Evolutionary conservation across 805 yeast species (phyloP).

Genomic region (Isabelozyma rhagii): DNA sequence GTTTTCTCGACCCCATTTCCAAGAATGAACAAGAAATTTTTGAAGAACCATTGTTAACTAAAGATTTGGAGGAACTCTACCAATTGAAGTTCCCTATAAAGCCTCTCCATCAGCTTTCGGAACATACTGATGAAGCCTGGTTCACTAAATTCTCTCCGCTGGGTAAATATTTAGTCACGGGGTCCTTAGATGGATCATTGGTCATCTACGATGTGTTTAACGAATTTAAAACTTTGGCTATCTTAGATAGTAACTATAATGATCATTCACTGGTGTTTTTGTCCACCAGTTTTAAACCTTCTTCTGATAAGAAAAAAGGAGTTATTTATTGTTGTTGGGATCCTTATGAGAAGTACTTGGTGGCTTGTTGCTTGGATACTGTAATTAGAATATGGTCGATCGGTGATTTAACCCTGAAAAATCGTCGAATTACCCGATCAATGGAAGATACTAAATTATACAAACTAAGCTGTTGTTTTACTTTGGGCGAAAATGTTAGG

Average conservation of each 20-base stretch:
- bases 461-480: constrained; percentile 32
- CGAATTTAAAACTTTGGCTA: constrained; percentile 27
- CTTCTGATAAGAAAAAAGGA: constrained; percentile 29
- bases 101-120: constrained; percentile 42
- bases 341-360: constrained; percentile 60
- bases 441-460: constrained; percentile 14
- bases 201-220: constrained; percentile 63
- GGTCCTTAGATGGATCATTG: constrained; percentile 65
- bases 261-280: constrained; percentile 26
- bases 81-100: constrained; percentile 44
- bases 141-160: constrained; percentile 70
- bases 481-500: constrained; percentile 37
- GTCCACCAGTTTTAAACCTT: constrained; percentile 20
- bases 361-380: constrained; percentile 73
- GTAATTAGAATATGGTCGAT: constrained; percentile 69
- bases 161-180: constrained; percentile 75
- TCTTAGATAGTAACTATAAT: constrained; percentile 23
- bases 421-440: constrained; percentile 23
- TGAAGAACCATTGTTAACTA: constrained; percentile 1
- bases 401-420: constrained; percentile 17
- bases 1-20: constrained; percentile 11
- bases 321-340: constrained; percentile 75
- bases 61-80: constrained; percentile 2
- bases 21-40: constrained; percentile 10
- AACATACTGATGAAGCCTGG: constrained; percentile 82